Percentiles rank a stretch among this genome's conserved stretches.
Conservation (phyloP, 2,329 filamentous ascomycete species). For the Alternaria gaisen region DNA sequence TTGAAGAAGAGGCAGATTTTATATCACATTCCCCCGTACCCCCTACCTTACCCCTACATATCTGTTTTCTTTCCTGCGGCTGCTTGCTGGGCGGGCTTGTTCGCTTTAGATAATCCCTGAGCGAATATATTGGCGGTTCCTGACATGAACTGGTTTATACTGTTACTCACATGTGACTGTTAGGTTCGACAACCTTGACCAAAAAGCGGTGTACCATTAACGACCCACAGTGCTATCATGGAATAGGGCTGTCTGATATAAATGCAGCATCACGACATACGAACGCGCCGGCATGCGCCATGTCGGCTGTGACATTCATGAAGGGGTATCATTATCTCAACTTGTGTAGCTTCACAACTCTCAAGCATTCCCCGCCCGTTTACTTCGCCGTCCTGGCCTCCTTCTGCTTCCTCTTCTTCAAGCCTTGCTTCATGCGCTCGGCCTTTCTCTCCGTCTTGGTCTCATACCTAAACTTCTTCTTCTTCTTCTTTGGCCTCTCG, state of each 20-base stretch:
- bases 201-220: not conserved
- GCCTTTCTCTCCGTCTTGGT: slow-evolving; percentile 80
- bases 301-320: not conserved
- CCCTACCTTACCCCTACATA: slow-evolving; percentile 35
- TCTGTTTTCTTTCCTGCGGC: slow-evolving; percentile 35
- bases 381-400: slow-evolving; percentile 57
- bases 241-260: not conserved
- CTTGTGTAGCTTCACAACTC: not conserved
- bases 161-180: not conserved
- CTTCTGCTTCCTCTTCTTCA: slow-evolving; percentile 75
- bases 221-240: not conserved
- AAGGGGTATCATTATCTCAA: slow-evolving; percentile 14
- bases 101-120: slow-evolving; percentile 45
- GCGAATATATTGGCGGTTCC: slow-evolving; percentile 38
- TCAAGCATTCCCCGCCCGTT: not conserved
- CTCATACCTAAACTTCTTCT: slow-evolving; percentile 93
- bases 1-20: slow-evolving; percentile 24
- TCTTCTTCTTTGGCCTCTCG: slow-evolving; percentile 74
- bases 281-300: not conserved
- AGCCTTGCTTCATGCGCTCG: slow-evolving; percentile 68
- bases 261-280: not conserved
- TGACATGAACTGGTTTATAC: slow-evolving; percentile 12
- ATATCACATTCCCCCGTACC: slow-evolving; percentile 22
- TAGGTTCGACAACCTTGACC: not conserved
- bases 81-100: slow-evolving; percentile 39